A percentile compares a stretch with the other conserved stretches of the same genome.
Conservation (phyloP, 257 asterid genomes). For the Solanum chmielewskii region DNA sequence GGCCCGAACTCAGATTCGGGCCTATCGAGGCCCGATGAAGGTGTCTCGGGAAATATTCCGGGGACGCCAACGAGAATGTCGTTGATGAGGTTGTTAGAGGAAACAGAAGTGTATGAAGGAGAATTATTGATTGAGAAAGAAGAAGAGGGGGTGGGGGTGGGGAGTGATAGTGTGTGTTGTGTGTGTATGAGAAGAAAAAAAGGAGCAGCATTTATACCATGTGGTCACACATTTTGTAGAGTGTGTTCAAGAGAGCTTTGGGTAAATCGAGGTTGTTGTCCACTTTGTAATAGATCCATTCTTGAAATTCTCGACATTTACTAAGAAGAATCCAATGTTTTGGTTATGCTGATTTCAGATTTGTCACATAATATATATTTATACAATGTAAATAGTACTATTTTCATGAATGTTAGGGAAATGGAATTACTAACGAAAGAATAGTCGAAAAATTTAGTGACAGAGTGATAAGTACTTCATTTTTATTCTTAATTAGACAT, state of each 20-base stretch:
- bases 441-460: too few relatives aligned
- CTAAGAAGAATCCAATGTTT: slow-evolving; percentile 9
- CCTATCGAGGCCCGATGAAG: neutral
- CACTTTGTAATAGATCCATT: slow-evolving; percentile 77
- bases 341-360: neutral
- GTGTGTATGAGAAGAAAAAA: slow-evolving; percentile 91
- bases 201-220: slow-evolving; percentile 94
- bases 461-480: neutral
- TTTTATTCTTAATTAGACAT: neutral
- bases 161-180: slow-evolving; percentile 67
- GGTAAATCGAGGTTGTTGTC: slow-evolving; percentile 85
- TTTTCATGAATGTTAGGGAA: neutral
- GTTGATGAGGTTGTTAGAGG: slow-evolving; percentile 74
- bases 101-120: slow-evolving; percentile 45
- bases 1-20: neutral
- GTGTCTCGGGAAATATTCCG: neutral
- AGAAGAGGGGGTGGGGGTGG: neutral
- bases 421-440: neutral
- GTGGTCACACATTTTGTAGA: slow-evolving; percentile 95
- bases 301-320: slow-evolving; percentile 74
- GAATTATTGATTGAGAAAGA: slow-evolving; percentile 6
- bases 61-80: slow-evolving; percentile 54
- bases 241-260: slow-evolving; percentile 84
- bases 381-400: neutral
- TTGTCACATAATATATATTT: neutral